Percentiles rank a stretch among this genome's conserved stretches.
phyloP scores from a whole-genome alignment of 805 yeast species.

The Cyberlindnera misumaiensis region DNA sequence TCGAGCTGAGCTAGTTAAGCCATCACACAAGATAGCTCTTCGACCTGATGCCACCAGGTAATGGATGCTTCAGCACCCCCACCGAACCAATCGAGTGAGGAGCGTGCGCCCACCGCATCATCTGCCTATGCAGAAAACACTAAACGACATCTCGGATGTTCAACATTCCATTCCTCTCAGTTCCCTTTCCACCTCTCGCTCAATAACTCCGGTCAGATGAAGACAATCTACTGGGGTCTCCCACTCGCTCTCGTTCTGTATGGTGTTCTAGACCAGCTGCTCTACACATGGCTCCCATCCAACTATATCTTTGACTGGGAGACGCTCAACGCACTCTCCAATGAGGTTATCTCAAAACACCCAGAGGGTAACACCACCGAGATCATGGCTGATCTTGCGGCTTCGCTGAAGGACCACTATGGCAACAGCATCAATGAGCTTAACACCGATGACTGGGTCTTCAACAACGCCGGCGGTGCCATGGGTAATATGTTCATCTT shows the following conservation, averaged over 20 bases:
- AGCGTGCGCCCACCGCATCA: too few species aligned
- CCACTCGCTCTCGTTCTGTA: constrained; percentile 24
- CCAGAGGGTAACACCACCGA: constrained; percentile 56
- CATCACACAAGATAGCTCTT: too few species aligned
- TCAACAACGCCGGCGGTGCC: constrained; percentile 97
- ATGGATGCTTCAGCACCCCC: too few species aligned
- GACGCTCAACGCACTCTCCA: constrained; percentile 51
- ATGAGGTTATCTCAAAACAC: constrained; percentile 44
- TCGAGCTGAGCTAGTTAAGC: too few species aligned
- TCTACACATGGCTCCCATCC: constrained; percentile 61
- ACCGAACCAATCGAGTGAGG: too few species aligned
- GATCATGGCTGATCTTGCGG: constrained; percentile 56
- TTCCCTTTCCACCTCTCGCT: too few species aligned
- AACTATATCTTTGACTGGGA: constrained; percentile 65
- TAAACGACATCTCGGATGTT: too few species aligned
- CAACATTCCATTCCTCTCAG: too few species aligned
- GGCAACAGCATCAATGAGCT: constrained; percentile 70
- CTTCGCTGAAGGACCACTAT: constrained; percentile 52
- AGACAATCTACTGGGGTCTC: neutral
- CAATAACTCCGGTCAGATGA: too few species aligned
- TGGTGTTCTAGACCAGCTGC: constrained; percentile 34
- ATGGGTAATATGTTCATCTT: constrained; percentile 95
- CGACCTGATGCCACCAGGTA: too few species aligned
- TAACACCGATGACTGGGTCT: constrained; percentile 82
- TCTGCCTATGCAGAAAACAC: too few species aligned